Evolutionary conservation across 371 early-diverging fungal genomes (phyloP), one percentile per base, ranked within the genome.

Genomic region (Lichtheimia corymbifera): DNA sequence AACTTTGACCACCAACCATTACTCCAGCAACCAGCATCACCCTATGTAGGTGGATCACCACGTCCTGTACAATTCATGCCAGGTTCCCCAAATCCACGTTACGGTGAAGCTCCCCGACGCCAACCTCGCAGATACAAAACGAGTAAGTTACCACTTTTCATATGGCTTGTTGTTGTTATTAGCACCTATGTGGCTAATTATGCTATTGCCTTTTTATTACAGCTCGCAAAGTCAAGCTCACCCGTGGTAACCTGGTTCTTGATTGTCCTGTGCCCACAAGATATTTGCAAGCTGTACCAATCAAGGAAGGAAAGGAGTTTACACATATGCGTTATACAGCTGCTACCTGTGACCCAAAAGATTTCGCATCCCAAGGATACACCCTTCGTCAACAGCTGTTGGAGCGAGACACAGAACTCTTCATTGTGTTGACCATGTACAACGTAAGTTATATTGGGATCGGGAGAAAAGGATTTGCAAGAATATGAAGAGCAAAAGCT

Each of bases 361-460:
- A 93, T 30, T 96, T 95, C 73, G 63, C 64, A 22, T 61, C 66
- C 5, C 77, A 86, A 15, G 85, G 86, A 20, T 96, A 93, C 74
- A 89, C 90, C 20, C 82, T 97, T 55, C 84, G 97, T 49, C 96
- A 91, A 58, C 84, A 88, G 64, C 76, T 90, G 66, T 68, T 89
- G 62, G 75, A 84, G 43, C 84, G 88, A 43, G 64, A 85, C 59
- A 97, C 97, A 4, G 97, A 97, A 73, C 66, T 97, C 47, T 91
- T 91, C 61, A 88, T 92, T 64, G 95, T 96, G 44, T 79, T 95
- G 59, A 91, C 92, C 51, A 90, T 92, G 91, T 91, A 91, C 73
- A 91, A 91, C 73, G 84, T 82, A 80, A 72, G 79, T 57, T n/a
- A 12, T 3, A 15, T 35, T 13, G 44, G 15, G 17, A 35, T 35